Evolutionary conservation across 176 grass and related monocot species (phyloP).

Genomic region (Phoenix roebelenii): DNA sequence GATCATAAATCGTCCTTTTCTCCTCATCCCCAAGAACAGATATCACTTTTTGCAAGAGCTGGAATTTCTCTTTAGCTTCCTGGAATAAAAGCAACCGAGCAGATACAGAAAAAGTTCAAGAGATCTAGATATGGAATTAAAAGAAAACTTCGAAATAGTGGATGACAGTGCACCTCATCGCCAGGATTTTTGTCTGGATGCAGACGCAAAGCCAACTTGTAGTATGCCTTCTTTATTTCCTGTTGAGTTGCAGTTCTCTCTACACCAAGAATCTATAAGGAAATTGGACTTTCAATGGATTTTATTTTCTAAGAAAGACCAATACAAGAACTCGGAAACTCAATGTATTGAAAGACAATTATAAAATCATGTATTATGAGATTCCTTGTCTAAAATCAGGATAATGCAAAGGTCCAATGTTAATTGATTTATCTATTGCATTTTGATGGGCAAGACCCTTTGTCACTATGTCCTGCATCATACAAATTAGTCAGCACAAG

Average conservation of each 20-base stretch:
- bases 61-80: conserved; percentile 2
- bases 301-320: too few species aligned
- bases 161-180: conserved; percentile 50
- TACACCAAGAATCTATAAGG: conserved; percentile 75
- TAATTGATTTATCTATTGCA: too few species aligned
- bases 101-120: background rate
- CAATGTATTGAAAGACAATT: too few species aligned
- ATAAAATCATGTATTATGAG: too few species aligned
- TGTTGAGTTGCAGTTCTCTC: conserved; percentile 65
- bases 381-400: too few species aligned
- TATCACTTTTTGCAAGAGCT: conserved; percentile 6
- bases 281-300: background rate
- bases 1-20: conserved; percentile 3
- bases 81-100: background rate
- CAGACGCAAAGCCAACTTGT: conserved; percentile 78
- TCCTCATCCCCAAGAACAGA: conserved; percentile 2
- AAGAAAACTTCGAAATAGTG: too few species aligned
- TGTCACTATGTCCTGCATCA: too few species aligned
- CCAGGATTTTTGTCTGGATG: conserved; percentile 98
- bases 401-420: too few species aligned
- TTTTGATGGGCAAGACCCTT: too few species aligned
- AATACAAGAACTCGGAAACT: too few species aligned
- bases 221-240: conserved; percentile 95
- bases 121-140: too few species aligned
- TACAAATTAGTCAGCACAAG: too few species aligned